Evolutionary conservation across 495 filamentous ascomycete genomes (phyloP).

Genomic region (Aspergillus affinis): DNA sequence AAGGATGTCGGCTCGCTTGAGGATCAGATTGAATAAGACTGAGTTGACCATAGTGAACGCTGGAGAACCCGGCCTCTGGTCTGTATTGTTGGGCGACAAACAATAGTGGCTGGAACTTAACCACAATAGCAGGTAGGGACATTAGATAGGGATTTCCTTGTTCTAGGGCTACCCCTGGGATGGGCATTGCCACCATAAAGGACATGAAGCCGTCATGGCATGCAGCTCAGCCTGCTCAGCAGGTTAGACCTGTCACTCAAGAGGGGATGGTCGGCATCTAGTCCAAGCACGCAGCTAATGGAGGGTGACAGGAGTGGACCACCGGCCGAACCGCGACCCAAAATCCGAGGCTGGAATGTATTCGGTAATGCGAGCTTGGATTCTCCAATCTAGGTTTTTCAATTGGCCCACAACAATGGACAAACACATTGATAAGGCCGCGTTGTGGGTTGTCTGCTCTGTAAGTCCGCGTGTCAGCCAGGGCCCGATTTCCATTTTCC

Average conservation of each 20-base stretch:
- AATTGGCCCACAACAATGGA: constrained; percentile 4
- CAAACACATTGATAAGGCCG: neutral
- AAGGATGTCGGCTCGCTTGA: constrained; percentile 17
- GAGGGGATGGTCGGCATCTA: neutral
- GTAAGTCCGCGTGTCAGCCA: constrained; percentile 3
- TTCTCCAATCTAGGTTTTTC: neutral
- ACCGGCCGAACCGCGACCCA: constrained; percentile 7
- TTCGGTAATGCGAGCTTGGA: neutral
- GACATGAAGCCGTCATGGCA: neutral
- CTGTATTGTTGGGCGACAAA: neutral
- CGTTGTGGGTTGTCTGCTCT: neutral
- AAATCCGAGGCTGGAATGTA: constrained; percentile 3
- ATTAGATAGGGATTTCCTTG: neutral
- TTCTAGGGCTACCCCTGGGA: neutral
- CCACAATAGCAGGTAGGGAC: neutral
- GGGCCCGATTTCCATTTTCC: neutral
- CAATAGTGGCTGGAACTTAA: neutral
- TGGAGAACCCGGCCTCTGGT: constrained; percentile 3
- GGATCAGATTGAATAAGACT: constrained; percentile 12
- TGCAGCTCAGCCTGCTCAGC: constrained; percentile 9
- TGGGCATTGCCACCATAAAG: constrained; percentile 6
- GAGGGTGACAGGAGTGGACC: constrained; percentile 16
- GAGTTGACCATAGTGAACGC: constrained; percentile 15
- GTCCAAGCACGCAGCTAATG: constrained; percentile 19
- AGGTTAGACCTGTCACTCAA: constrained; percentile 6